A percentile compares a stretch with the other conserved stretches of the same genome.
Conservation (phyloP, 352 stramenopile species). For the Phytophthora pini region DNA sequence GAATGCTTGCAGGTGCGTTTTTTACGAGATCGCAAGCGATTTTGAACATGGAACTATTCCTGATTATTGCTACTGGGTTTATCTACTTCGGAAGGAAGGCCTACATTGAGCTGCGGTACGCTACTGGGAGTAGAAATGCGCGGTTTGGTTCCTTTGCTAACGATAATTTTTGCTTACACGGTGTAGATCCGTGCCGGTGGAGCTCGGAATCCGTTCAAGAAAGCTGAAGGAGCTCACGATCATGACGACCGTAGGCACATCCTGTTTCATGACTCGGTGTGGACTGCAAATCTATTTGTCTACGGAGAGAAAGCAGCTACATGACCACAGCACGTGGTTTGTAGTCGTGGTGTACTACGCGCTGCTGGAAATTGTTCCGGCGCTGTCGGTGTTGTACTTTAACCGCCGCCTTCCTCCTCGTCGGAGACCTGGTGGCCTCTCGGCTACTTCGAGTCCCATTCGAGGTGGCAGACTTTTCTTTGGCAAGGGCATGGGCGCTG, state of each 20-base stretch:
- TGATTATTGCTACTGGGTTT: slow-evolving; percentile 77
- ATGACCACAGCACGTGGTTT: slow-evolving; percentile 81
- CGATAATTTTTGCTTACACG: not conserved
- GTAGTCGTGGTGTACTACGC: slow-evolving; percentile 85
- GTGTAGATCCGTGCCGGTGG: slow-evolving; percentile 77
- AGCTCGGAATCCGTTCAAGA: slow-evolving; percentile 79
- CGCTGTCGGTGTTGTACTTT: slow-evolving; percentile 83
- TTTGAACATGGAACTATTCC: slow-evolving; percentile 84
- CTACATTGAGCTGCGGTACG: slow-evolving; percentile 79
- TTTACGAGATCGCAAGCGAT: slow-evolving; percentile 82
- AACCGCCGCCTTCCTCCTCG: slow-evolving; percentile 76
- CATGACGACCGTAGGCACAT: slow-evolving; percentile 86
- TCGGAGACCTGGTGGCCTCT: slow-evolving; percentile 33
- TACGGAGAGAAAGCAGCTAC: slow-evolving; percentile 73
- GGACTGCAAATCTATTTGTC: slow-evolving; percentile 75
- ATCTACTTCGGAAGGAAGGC: slow-evolving; percentile 82
- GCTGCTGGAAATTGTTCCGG: slow-evolving; percentile 80
- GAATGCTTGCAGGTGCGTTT: slow-evolving; percentile 59
- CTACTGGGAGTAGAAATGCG: not conserved
- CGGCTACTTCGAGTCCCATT: slow-evolving; percentile 52
- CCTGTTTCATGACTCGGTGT: slow-evolving; percentile 83
- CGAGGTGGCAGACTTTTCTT: slow-evolving; percentile 54
- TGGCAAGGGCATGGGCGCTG: slow-evolving; percentile 43
- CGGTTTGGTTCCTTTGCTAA: not conserved
- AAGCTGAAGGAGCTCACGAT: slow-evolving; percentile 85